Evolutionary conservation across 495 filamentous ascomycete species (phyloP), one percentile per base, ranked within the genome.

Genomic region (Aspergillus incahuasiensis): DNA sequence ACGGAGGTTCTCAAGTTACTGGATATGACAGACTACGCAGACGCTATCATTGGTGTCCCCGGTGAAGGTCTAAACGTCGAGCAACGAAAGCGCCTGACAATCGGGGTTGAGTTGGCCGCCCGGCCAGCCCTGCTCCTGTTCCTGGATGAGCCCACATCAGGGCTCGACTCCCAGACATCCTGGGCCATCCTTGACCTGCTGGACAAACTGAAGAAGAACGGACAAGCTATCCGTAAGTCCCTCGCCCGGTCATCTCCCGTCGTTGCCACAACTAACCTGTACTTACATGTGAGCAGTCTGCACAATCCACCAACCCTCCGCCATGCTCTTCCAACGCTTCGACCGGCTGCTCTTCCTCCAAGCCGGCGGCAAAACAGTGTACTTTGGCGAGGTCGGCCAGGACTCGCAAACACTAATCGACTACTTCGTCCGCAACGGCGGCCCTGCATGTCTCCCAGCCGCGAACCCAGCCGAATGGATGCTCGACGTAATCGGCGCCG

Each of bases 291-390:
- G n/a, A n/a, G n/a, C n/a, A n/a, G n/a, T 97, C 6, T 95, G 90
- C 71, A 97, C 92, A 6, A 97, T 98, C 58, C 94, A 98, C 73
- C 94, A 98, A 67, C 92, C 92, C 6, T 94, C 89, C 0, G 90
- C 91, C 35, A 90, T 95, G 77, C 81, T 98, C 42, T 96, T 98
- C 77, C 88, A 96, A 65, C 86, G 90, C 48, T 98, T 98, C 66
- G 92, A 98, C 64, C 84, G 89, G 22, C 77, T 98, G 15, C 71
- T 95, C 15, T 92, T 96, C 75, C 78, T 97, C 38, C 84, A 85
- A 13, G 82, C 79, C 49, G 91, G 90, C 52, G 91, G 92, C 35
- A 83, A 77, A 59, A 90, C 90, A 1, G 90, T 96, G 32, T 96
- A 96, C 74, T 96, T 92, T 66, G 91, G 91, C 52, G 86, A 90